Conservation (phyloP, 2,329 filamentous ascomycete species). For the Microsporum canis region DNA sequence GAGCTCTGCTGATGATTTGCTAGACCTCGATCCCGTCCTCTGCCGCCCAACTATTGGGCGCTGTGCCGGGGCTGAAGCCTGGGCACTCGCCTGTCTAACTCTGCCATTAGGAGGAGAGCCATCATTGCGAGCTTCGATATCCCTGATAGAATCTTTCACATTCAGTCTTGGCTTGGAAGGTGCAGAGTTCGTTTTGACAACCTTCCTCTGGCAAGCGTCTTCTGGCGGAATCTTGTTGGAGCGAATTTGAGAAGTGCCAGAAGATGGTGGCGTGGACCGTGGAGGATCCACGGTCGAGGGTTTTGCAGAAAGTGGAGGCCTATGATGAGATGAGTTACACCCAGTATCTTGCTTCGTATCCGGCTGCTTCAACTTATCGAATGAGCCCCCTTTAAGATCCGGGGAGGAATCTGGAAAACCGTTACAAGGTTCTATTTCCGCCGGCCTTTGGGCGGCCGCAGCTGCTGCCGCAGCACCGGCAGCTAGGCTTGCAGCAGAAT, state of each 20-base stretch:
- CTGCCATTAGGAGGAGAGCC: neutral
- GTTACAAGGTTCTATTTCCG: neutral
- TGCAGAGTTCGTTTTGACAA: neutral
- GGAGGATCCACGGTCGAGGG: neutral
- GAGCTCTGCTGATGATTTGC: neutral
- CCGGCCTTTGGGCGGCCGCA: neutral
- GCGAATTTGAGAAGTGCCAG: neutral
- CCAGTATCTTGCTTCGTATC: neutral
- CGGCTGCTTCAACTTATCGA: neutral
- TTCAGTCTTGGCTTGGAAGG: neutral
- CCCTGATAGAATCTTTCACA: neutral
- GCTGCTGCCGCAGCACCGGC: constrained; percentile 13
- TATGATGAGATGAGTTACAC: neutral
- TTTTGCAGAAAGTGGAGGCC: neutral
- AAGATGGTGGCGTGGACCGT: neutral
- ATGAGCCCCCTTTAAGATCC: neutral
- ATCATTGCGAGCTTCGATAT: neutral
- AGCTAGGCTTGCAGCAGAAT: constrained; percentile 6
- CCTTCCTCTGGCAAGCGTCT: neutral
- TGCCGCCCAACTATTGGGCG: neutral
- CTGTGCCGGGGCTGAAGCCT: neutral
- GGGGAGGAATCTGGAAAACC: neutral
- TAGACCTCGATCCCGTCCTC: neutral
- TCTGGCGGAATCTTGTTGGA: neutral
- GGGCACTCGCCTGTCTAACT: neutral